Evolutionary conservation across 495 filamentous ascomycete species (phyloP), one percentile per base, ranked within the genome.

Genomic region (Cryomyces minteri): DNA sequence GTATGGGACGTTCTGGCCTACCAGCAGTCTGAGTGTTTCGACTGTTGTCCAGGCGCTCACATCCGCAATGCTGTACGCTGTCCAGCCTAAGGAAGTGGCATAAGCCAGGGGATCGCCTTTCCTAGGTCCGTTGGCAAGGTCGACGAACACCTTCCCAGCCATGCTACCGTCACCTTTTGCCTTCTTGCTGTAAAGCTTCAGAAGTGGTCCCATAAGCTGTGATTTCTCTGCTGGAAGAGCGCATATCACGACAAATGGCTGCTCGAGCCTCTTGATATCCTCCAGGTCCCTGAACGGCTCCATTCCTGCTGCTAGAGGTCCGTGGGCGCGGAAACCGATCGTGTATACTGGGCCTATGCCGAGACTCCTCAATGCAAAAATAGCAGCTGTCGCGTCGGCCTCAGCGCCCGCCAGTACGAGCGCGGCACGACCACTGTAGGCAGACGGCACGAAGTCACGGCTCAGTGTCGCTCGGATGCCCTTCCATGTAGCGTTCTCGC

Each of bases 1-100:
- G 64, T 84, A 87, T 29, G 80, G 80, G 33, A 90, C 82, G 57
- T 87, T 87, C 67, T 86, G 79, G 11, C 84, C 83, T 6, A 88
- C 82, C 6, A 90, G 66, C 50, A 88, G 53, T 40, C 82, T 66
- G 7, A 88, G 61, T 32, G 79, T 88, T 60, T 86, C 80, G 11
- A 85, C 82, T 14, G 80, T 86, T 8, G 81, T 85, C 63, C 83
- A 88, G 0, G 82, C 82, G 54, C 73, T 79, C 31, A 85, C 79
- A 53, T 88, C 82, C 28, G 78, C 79, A 32, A 77, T 73, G 3
- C 80, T 80, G 60, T 88, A 88, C 7, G 79, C 79, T 33, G 77
- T 81, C 70, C 83, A 88, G 4, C 83, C 83, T 40, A 72, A 71
- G 47, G 74, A 66, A 49, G 74, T 71, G 0, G 84, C 84, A 7